Conservation (phyloP, 2,329 filamentous ascomycete genomes). For the Nemania sp. region DNA sequence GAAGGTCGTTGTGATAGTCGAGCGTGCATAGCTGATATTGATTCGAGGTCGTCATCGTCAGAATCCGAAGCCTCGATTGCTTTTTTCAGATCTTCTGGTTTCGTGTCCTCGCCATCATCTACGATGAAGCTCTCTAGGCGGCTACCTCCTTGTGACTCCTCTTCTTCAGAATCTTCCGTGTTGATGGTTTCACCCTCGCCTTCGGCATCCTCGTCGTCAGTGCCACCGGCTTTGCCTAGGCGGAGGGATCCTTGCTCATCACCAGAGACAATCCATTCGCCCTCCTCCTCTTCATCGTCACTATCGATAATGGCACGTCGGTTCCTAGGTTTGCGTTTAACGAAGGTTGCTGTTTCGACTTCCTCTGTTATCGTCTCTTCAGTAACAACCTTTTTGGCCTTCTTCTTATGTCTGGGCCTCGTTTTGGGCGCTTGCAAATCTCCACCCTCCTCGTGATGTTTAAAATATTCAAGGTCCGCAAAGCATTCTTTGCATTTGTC, state of each 20-base stretch:
- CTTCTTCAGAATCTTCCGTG: constrained; percentile 75
- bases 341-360: constrained; percentile 48
- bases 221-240: constrained; percentile 83
- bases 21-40: constrained; percentile 46
- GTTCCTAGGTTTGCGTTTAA: constrained; percentile 52
- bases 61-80: constrained; percentile 48
- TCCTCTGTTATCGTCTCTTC: constrained; percentile 48
- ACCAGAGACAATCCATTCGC: constrained; percentile 83
- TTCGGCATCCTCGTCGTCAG: constrained; percentile 89
- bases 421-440: constrained; percentile 55
- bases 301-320: constrained; percentile 61
- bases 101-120: constrained; percentile 59
- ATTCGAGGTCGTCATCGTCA: constrained; percentile 48
- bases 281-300: constrained; percentile 74
- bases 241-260: constrained; percentile 69
- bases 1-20: constrained; percentile 37
- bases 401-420: constrained; percentile 53
- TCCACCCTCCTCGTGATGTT: constrained; percentile 58
- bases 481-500: constrained; percentile 79
- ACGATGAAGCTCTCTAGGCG: constrained; percentile 68
- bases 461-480: constrained; percentile 76
- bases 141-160: constrained; percentile 60
- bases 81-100: constrained; percentile 46
- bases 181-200: constrained; percentile 84
- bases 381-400: constrained; percentile 46